phyloP scores from a whole-genome alignment of 2,329 filamentous ascomycete species.

The Sclerotinia borealis region DNA sequence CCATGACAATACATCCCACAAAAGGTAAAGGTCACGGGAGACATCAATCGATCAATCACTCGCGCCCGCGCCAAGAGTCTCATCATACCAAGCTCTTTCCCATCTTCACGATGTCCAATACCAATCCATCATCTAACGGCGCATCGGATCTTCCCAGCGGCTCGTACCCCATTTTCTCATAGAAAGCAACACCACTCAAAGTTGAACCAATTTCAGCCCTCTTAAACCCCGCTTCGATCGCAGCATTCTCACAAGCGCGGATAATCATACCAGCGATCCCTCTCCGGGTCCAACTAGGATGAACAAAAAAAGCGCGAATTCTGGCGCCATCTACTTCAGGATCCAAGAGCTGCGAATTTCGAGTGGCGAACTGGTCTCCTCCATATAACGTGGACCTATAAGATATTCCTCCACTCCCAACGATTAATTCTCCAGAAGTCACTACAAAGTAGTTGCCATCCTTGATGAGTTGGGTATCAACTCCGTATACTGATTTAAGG shows the following conservation, averaged over 20 bases:
- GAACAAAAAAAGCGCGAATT: conserved; percentile 21
- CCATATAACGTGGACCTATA: conserved; percentile 18
- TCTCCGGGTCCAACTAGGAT: conserved; percentile 13
- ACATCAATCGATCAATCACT: neutral
- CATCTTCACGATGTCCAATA: conserved; percentile 18
- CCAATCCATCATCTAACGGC: conserved; percentile 14
- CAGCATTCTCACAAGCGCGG: conserved; percentile 13
- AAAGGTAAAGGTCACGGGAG: neutral
- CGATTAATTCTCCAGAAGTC: neutral
- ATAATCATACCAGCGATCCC: conserved; percentile 16
- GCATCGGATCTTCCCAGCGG: conserved; percentile 12
- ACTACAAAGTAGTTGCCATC: conserved; percentile 20
- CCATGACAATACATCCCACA: neutral
- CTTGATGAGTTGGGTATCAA: conserved; percentile 16
- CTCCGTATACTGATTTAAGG: conserved; percentile 17
- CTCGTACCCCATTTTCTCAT: conserved; percentile 16
- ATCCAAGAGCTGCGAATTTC: conserved; percentile 13
- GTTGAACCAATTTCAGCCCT: conserved; percentile 18
- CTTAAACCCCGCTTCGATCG: conserved; percentile 15
- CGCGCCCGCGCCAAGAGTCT: neutral
- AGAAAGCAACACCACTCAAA: conserved; percentile 17
- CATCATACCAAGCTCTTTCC: conserved; percentile 12
- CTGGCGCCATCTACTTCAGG: conserved; percentile 16
- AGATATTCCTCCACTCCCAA: conserved; percentile 18
- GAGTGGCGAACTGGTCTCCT: conserved; percentile 16